These are phyloP conservation scores for Gossypium anomalum DNA, from an alignment of 345 rosid species.

Conservation along the genomic window DNA sequence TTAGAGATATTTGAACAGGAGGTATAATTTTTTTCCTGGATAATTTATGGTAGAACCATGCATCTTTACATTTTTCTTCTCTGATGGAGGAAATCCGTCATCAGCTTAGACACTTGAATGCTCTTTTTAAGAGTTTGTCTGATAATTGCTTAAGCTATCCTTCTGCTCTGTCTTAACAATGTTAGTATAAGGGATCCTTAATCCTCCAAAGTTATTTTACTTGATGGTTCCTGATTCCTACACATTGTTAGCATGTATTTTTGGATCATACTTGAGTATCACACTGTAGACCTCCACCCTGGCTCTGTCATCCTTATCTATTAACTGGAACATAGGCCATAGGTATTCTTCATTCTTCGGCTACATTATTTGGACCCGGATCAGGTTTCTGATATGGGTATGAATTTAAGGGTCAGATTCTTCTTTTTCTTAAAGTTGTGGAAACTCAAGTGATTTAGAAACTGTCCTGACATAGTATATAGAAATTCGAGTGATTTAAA, in stretches of 20 bases:
- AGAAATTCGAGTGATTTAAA: too few relatives aligned
- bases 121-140: background rate
- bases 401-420: background rate
- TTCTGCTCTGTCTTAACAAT: background rate
- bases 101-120: background rate
- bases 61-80: conserved; percentile 4
- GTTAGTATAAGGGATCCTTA: background rate
- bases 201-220: background rate
- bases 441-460: background rate
- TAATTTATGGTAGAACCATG: background rate
- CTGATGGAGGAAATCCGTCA: background rate
- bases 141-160: background rate
- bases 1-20: background rate
- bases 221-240: background rate
- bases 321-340: background rate
- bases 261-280: conserved; percentile 22
- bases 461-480: background rate
- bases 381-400: background rate
- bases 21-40: background rate
- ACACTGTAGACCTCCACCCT: conserved; percentile 19
- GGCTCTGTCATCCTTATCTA: conserved; percentile 11
- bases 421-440: background rate
- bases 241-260: background rate
- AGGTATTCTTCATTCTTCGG: background rate
- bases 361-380: background rate